Evolutionary conservation across 495 filamentous ascomycete species (phyloP), one percentile per base, ranked within the genome.

Genomic region (Neurospora sp.): DNA sequence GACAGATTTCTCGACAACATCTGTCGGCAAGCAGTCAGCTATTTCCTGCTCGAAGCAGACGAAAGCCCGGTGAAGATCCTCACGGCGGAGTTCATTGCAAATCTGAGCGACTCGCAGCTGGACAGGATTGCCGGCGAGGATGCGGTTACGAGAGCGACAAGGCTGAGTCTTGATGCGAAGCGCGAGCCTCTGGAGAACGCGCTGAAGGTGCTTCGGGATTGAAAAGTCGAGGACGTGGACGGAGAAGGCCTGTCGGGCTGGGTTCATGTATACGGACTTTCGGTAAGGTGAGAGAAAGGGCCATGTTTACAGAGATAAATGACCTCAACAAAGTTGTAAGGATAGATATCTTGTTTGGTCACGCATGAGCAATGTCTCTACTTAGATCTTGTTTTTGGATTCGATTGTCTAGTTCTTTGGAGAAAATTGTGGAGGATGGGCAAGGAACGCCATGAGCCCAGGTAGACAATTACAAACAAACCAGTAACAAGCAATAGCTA

Each of bases 1-100:
- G 87, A 86, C 71, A 80, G 86, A 1, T 90, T 91, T 69, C 82
- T 89, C 9, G 89, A 91, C 70, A 82, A 79, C 70, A 78, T 90
- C 17, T 87, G 81, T 73, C 74, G 74, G 17, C 80, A 80, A 61
- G 82, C 73, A 0, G 72, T 83, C 8, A 77, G 81, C 40, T 73
- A 84, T 68, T 76, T 72, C 69, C 75, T 84, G 12, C 78, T 84
- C 1, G 42, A 72, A n/a, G 76, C 77, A 0, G 39, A 74, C 3
- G 44, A 76, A 14, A 78, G 79, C 68, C 82, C 82, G 0, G 70
- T 84, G 8, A 69, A 73, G 48, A 31, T 82, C 0, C 74, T 82
- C 16, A 78, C 59, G 4, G 73, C 76, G 8, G 74, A 76, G 53
- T 75, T 74, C 20, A 75, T 84, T 40, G 72, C 76, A 38, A 71